Base-by-base conservation (phyloP, 2,329 filamentous ascomycete species). In the Monilinia vaccinii-corymbosi region DNA sequence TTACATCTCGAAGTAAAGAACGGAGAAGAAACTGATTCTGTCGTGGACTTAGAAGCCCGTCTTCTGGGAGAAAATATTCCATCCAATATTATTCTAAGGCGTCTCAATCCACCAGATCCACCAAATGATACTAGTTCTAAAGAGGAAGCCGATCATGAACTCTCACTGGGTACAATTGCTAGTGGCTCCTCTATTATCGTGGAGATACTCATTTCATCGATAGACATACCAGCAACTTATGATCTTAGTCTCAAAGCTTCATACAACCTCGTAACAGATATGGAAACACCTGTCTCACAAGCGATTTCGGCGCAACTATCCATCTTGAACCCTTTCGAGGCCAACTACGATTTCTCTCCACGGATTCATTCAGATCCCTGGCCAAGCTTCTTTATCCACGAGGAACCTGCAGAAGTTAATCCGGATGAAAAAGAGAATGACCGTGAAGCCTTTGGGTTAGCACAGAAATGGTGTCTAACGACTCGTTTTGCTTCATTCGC, bases 331-430 rank as follows among this genome's bases (percentile, higher is more conserved):
- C 91, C 93, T 0, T 97, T 99, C 68, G 91, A 96, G 74, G 89
- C 91, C 18, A 94, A 89, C 69, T 97, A 96, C 72, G 90, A 95
- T 63, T 84, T 97, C 63, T 80, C 86, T 14, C 91, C 94, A 13
- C 82, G 88, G 11, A 78, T 96, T 4, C 88, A 97, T 72, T 73
- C 81, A 0, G 86, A 88, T 52, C 79, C 84, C 2, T 99, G 94
- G 93, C 92, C 94, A 1, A 91, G 87, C 71, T 85, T 95, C 67
- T 99, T 97, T 73, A 80, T 85, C 56, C 76, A 70, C 55, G 61
- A 71, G 65, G 73, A 75, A 32, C 71, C 66, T 31, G 72, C 75
- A 13, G 67, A 72, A 13, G 9, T 5, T 13, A 36, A 18, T 4
- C 55, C 62, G 8, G 57, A 63, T 8, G 68, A 66, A 11, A 72